These are phyloP conservation scores for Backusella liffmaniae DNA, from an alignment of 192 early-diverging fungal species.

Conservation along the genomic window DNA sequence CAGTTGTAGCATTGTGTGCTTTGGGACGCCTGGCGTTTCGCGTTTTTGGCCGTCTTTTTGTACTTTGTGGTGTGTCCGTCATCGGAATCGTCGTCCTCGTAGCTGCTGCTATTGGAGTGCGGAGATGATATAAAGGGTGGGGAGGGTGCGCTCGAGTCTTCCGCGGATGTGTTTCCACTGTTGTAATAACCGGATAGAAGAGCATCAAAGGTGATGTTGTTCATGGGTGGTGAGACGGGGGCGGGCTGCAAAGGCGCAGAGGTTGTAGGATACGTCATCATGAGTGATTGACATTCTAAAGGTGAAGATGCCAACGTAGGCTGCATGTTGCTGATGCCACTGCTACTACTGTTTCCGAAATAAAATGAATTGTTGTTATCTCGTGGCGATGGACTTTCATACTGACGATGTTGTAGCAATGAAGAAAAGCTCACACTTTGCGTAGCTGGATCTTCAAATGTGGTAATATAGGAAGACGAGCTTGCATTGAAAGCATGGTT, in stretches of 20 bases:
- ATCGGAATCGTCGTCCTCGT: not conserved
- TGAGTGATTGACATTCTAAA: not conserved
- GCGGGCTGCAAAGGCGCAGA: not conserved
- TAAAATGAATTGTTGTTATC: constrained; percentile 1
- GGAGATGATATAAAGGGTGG: constrained; percentile 9
- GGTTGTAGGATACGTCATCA: not conserved
- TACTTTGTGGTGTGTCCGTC: not conserved
- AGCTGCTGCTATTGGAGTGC: not conserved
- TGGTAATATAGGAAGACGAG: not conserved
- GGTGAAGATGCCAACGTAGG: not conserved
- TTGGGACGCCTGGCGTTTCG: not conserved
- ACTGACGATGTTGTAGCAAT: not conserved
- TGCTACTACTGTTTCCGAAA: not conserved
- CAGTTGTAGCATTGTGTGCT: constrained; percentile 29
- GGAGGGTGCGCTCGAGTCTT: not conserved
- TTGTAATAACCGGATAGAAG: not conserved
- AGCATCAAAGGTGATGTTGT: not conserved
- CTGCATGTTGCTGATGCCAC: not conserved
- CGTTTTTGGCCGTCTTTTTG: not conserved
- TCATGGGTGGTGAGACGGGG: not conserved
- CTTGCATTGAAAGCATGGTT: not conserved
- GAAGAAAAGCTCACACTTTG: not conserved
- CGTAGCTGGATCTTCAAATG: not conserved
- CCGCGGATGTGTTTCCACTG: not conserved
- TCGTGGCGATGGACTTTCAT: not conserved